phyloP scores from a whole-genome alignment of 1,284 basidiomycete genomes.

The Cryptococcus deneoformans region DNA sequence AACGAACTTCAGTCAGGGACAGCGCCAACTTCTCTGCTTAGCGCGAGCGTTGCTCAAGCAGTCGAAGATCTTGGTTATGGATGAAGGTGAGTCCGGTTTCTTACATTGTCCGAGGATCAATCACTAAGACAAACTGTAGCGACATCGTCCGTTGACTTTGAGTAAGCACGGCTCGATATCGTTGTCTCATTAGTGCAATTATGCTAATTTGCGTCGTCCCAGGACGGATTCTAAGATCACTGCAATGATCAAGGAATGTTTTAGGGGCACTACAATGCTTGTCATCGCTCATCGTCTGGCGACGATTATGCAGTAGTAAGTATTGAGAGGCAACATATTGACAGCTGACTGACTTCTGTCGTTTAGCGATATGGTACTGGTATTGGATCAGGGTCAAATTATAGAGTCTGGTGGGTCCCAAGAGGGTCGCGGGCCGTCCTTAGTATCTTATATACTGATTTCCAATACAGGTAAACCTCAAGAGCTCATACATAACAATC shows the following conservation, averaged over 20 bases:
- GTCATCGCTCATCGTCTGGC: slow-evolving; percentile 75
- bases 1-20: slow-evolving; percentile 70
- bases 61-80: slow-evolving; percentile 66
- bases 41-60: slow-evolving; percentile 69
- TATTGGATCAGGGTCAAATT: slow-evolving; percentile 65
- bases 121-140: slow-evolving; percentile 51
- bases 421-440: too few relatives aligned
- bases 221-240: slow-evolving; percentile 72
- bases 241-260: slow-evolving; percentile 68
- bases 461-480: slow-evolving; percentile 26
- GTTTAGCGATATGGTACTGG: slow-evolving; percentile 64
- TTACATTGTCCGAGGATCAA: background rate
- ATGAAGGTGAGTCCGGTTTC: slow-evolving; percentile 45
- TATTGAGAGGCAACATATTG: background rate
- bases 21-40: slow-evolving; percentile 71
- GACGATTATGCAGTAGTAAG: slow-evolving; percentile 45
- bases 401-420: slow-evolving; percentile 36
- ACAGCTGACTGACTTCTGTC: background rate
- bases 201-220: background rate
- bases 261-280: slow-evolving; percentile 61
- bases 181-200: background rate
- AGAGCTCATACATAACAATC: slow-evolving; percentile 25
- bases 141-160: slow-evolving; percentile 78
- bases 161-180: slow-evolving; percentile 39
- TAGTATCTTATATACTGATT: background rate